phyloP scores from a whole-genome alignment of 352 stramenopile genomes.

The Peronospora destructor region DNA sequence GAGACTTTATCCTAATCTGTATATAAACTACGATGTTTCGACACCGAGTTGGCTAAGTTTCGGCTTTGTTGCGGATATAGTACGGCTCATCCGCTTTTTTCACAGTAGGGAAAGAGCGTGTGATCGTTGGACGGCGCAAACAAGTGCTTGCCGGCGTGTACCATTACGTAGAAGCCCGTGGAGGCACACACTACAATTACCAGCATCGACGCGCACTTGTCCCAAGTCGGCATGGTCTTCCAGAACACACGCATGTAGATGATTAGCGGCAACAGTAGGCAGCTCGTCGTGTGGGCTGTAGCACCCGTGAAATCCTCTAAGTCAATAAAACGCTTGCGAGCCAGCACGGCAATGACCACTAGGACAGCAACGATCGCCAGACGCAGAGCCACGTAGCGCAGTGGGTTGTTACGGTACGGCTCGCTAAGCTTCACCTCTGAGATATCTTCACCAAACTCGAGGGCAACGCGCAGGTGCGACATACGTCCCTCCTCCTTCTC shows the following conservation, averaged over 20 bases:
- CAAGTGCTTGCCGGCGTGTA: slow-evolving; percentile 44
- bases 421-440: slow-evolving; percentile 19
- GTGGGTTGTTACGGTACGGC: slow-evolving; percentile 34
- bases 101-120: slow-evolving; percentile 53
- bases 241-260: slow-evolving; percentile 49
- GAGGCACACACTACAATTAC: slow-evolving; percentile 38
- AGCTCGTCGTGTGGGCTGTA: slow-evolving; percentile 45
- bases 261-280: slow-evolving; percentile 43
- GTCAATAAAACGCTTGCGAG: slow-evolving; percentile 49
- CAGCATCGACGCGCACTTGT: slow-evolving; percentile 36
- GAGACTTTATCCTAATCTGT: no score
- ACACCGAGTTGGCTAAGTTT: background rate
- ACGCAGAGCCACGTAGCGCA: slow-evolving; percentile 45
- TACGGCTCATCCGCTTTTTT: slow-evolving; percentile 30
- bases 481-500: slow-evolving; percentile 24
- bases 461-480: slow-evolving; percentile 31
- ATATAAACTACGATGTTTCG: background rate
- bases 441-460: slow-evolving; percentile 35
- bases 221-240: slow-evolving; percentile 31
- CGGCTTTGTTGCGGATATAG: slow-evolving; percentile 33
- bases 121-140: slow-evolving; percentile 38
- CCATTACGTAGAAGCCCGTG: slow-evolving; percentile 46
- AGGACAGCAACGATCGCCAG: slow-evolving; percentile 36
- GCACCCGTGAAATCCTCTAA: slow-evolving; percentile 50
- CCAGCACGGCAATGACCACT: slow-evolving; percentile 33